Base-by-base conservation (phyloP, 169 alveolate genomes). In the Eimeria tenella region DNA sequence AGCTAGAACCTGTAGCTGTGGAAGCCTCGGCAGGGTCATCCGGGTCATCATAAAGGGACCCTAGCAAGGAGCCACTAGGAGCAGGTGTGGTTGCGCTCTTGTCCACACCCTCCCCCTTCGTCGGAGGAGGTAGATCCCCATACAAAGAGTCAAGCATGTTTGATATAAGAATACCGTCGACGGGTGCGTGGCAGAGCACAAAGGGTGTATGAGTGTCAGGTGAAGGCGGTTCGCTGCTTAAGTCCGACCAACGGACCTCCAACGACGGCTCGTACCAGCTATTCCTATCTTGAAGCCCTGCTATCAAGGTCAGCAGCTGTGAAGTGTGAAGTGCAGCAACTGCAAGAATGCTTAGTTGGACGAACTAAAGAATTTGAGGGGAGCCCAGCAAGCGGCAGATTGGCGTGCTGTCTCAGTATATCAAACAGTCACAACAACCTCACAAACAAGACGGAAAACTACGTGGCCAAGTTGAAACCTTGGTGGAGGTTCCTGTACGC, bases 71-170 rank as follows among this genome's bases (percentile, higher is more conserved):
- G 23, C 93, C 75, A 7, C 71, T 74, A 15, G 93, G 81, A 8
- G 84, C 77, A 42, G 95, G 63, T 15, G 95, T 52, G 31, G 93
- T 56, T 60, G 13, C 53, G 90, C 91, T 60, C 31, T 55, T 68
- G 84, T 74, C 93, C 13, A 60, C 13, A n/a, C 82, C 90, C 23
- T 93, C 93, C 82, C 87, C 93, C 86, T 77, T 81, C 5, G 95
- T 70, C 15, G 97, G 97, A 23, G 97, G 97, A 19, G 97, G 97
- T 74, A 96, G 86, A 93, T 96, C 97, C 7, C 97, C 96, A 83
- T 96, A 96, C 50, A 96, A 94, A 88, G 97, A 95, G 92, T 95
- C 96, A 96, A 96, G 95, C 90, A 95, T 90, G 53, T 49, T 53
- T 74, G 84, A 23, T 49, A 68, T 31, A 31, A 31, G 42, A 31